Evolutionary conservation across 2,329 filamentous ascomycete species (phyloP).

Genomic region (Apiospora sp.): DNA sequence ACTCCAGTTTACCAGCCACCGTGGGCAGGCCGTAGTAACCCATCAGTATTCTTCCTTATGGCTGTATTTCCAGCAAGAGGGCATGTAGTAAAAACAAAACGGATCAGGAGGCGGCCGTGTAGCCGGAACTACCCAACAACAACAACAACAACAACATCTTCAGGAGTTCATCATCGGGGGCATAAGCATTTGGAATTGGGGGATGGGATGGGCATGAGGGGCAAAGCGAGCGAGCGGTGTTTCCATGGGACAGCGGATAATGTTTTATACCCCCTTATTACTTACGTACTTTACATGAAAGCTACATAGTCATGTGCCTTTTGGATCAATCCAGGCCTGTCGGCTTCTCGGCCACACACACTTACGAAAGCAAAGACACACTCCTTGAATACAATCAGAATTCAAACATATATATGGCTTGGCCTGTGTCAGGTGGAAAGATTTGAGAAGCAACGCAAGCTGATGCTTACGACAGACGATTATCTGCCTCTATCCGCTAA

Average conservation of each 20-base stretch:
- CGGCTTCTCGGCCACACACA: not conserved
- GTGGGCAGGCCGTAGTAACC: not conserved
- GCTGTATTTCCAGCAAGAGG: not conserved
- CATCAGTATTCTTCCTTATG: not conserved
- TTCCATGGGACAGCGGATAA: not conserved
- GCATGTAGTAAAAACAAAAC: not conserved
- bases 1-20: slow-evolving; percentile 4
- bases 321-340: not conserved
- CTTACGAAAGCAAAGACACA: not conserved
- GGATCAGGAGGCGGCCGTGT: not conserved
- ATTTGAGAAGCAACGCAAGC: not conserved
- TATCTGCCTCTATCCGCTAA: not conserved
- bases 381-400: slow-evolving; percentile 19
- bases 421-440: not conserved
- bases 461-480: not conserved
- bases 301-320: not conserved
- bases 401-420: not conserved
- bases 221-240: not conserved
- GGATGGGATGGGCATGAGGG: not conserved
- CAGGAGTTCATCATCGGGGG: slow-evolving; percentile 2
- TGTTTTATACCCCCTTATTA: slow-evolving; percentile 13
- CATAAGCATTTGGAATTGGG: not conserved
- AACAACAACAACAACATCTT: not conserved
- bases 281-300: not conserved
- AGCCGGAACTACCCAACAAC: not conserved